Conservation (phyloP, 345 rosid species). For the Eucalyptus tenuipes region DNA sequence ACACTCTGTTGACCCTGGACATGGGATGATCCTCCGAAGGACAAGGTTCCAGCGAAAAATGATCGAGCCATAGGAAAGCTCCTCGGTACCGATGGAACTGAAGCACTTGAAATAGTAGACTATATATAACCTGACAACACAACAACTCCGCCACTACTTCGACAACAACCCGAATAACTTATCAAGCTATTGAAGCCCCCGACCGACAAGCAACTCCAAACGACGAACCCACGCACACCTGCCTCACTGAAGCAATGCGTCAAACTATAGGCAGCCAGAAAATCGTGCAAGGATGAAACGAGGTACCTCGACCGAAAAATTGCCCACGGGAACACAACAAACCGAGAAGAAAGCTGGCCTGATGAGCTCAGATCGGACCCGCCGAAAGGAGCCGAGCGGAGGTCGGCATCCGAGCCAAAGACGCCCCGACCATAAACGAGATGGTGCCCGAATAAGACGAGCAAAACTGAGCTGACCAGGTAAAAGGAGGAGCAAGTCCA, state of each 20-base stretch:
- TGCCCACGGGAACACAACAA: not conserved
- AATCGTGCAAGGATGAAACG: not conserved
- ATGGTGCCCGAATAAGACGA: not conserved
- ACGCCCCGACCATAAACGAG: not conserved
- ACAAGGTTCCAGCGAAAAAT: constrained; percentile 21
- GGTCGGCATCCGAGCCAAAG: not conserved
- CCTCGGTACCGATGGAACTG: not conserved
- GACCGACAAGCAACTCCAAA: not conserved
- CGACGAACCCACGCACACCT: not conserved
- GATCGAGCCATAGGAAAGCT: constrained; percentile 29
- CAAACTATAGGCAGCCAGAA: not conserved
- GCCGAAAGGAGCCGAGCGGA: not conserved
- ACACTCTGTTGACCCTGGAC: constrained; percentile 39
- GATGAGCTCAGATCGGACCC: not conserved
- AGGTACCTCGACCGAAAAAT: not conserved
- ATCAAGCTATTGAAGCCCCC: not conserved
- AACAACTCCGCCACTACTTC: not conserved
- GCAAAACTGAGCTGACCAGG: not conserved
- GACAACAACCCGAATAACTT: not conserved
- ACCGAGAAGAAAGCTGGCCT: not conserved
- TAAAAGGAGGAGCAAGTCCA: not conserved
- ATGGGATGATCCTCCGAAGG: constrained; percentile 64
- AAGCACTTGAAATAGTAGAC: not conserved
- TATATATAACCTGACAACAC: not conserved
- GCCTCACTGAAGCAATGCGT: not conserved